Evolutionary conservation across 2,329 filamentous ascomycete species (phyloP).

Genomic region (Aspergillus novoparasiticus): DNA sequence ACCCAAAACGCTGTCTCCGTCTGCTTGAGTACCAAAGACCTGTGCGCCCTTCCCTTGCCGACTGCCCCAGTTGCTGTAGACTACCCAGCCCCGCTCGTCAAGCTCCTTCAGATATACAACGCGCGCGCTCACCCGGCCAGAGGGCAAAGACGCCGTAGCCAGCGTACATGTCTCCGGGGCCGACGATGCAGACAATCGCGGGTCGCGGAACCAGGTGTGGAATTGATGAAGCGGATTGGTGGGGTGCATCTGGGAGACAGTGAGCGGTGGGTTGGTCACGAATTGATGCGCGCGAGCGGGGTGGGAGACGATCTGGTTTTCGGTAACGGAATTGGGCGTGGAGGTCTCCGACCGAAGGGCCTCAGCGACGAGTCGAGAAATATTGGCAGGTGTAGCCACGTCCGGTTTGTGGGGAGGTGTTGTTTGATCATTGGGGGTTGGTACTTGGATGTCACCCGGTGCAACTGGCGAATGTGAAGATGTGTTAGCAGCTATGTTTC

Average conservation of each 20-base stretch:
- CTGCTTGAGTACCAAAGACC: slow-evolving; percentile 35
- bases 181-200: slow-evolving; percentile 62
- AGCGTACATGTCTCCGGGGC: slow-evolving; percentile 89
- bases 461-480: slow-evolving; percentile 35
- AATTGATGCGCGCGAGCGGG: slow-evolving; percentile 48
- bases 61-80: slow-evolving; percentile 90
- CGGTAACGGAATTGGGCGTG: slow-evolving; percentile 38
- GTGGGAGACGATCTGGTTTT: slow-evolving; percentile 37
- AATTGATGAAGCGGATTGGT: slow-evolving; percentile 77
- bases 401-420: slow-evolving; percentile 17
- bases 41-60: slow-evolving; percentile 54
- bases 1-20: slow-evolving; percentile 39
- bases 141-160: slow-evolving; percentile 80
- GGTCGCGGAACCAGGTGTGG: slow-evolving; percentile 81
- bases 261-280: slow-evolving; percentile 44
- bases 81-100: slow-evolving; percentile 77
- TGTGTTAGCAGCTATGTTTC: slow-evolving; percentile 1
- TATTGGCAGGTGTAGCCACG: slow-evolving; percentile 13
- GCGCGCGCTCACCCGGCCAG: slow-evolving; percentile 79
- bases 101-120: slow-evolving; percentile 96
- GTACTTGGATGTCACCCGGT: slow-evolving; percentile 42
- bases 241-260: slow-evolving; percentile 43
- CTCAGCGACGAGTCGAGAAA: slow-evolving; percentile 19
- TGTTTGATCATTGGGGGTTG: slow-evolving; percentile 19
- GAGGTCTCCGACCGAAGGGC: slow-evolving; percentile 35